Base-by-base conservation (phyloP, 495 filamentous ascomycete genomes). In the Tuber umbilicatum region DNA sequence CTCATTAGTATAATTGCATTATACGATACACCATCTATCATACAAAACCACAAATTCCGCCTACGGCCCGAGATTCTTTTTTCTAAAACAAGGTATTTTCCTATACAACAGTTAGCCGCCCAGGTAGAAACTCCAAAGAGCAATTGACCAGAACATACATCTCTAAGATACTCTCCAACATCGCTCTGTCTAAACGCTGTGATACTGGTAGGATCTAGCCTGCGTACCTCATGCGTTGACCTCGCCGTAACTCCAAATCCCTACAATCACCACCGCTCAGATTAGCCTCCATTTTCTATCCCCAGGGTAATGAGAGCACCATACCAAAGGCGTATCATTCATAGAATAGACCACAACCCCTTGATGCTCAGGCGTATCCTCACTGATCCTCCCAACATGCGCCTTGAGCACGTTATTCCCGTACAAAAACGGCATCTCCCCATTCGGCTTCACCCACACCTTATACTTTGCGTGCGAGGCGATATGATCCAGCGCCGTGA, bases 381-480 rank as follows among this genome's bases (percentile, higher is more conserved):
- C 93, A 37, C 88, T 90, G 89, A 91, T 95, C 70, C 94, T 85
- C 35, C 92, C 93, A 0, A 97, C 89, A 84, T 99, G 95, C 35
- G 96, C 95, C 84, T 97, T 97, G 67, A 95, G 88, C 38, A 97
- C 87, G 82, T 96, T 91, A 40, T 91, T 90, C 42, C 94, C 95
- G 84, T 99, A 99, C 21, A 97, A 85, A 83, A 93, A 97, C 47
- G 94, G 93, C 91, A 97, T 95, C 83, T 93, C 93, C 69, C 96
- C 95, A 85, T 99, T 99, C 37, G 89, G 83, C 84, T 96, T 96
- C 74, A 99, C 90, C 92, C 92, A 97, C 72, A 97, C 88, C 87
- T 97, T 97, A 83, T 95, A 93, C 43, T 97, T 86, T 37, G 95
- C 94, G 84, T 97, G 91, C 55, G 91, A 89, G 31, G 94, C 91